Evolutionary conservation across 257 asterid species (phyloP), one percentile per base, ranked within the genome.

Genomic region (Mentha longifolia): DNA sequence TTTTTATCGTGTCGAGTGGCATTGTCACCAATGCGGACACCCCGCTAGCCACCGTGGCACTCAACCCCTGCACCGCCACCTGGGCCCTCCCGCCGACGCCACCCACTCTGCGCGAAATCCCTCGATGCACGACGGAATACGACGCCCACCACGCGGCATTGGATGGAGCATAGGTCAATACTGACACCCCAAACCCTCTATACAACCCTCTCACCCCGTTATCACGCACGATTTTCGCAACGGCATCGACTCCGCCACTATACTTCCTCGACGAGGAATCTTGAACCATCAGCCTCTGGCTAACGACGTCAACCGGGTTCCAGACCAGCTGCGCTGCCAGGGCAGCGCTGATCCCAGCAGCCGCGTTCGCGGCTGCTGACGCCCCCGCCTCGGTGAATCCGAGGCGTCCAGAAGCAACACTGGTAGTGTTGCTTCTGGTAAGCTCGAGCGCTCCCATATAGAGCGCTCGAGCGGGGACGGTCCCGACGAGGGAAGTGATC

Each of bases 121-220:
- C 72, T 16, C 99, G 76, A 19, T 94, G 91, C 0, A 86, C 89
- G 3, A 78, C 31, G 0, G 97, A 86, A 79, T 91, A 94, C 31
- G 97, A 88, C 5, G 88, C 95, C 99, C 99, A 94, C 99, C 99
- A 94, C 14, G 83, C 95, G 0, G 97, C 97, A 79, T 91, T 94
- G 1, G 99, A 94, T 22, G 97, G 99, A 1, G 99, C 99, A 55
- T 86, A 91, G 42, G 97, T 89, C 66, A 94, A 59, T 16, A 88
- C 86, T 2, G 99, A 94, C 5, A 91, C 88, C 73, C 97, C 99
- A 64, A 94, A 94, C 37, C 99, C 99, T 35, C 99, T 79, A 42
- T 94, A 94, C 83, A 94, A 76, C 22, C 99, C 99, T 59, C 83
- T 81, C 16, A 83, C 68, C 4, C 97, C 97, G 71, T 88, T 91